Base-by-base conservation (phyloP, 1,284 basidiomycete species). In the Entoloma clypeatum region DNA sequence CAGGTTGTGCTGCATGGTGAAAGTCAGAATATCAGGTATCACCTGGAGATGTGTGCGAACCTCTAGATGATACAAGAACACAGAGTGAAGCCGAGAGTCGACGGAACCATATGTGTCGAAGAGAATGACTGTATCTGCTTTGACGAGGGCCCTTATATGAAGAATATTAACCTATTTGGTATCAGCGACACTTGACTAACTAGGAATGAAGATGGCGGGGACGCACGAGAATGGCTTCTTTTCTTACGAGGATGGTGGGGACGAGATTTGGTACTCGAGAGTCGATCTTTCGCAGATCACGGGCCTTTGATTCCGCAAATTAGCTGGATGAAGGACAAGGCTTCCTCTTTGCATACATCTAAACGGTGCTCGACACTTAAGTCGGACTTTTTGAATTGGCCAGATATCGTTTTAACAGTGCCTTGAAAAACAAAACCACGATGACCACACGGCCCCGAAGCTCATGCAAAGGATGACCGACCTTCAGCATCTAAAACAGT, bases 221-320 rank as follows among this genome's bases (percentile, higher is more conserved):
- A 69, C 80, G 47, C 58, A 88, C 88, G 48, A 97, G 72, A 51
- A 98, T 86, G 35, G 89, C 91, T 60, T 91, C 84, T 55, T 84
- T 83, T 47, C 95, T 77, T 29, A 90, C 81, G 32, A 99, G 75
- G 56, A 98, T 96, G 26, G 92, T 93, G 22, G 95, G 94, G 10
- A 98, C 91, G 42, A 95, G 78, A 63, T 94, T 96, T 14, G 93
- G 92, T 45, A 94, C 80, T 49, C 92, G 75, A 9, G 90, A 92
- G 69, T 98, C 95, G 54, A 99, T 92, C 70, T 97, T 97, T 43
- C 95, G 85, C 29, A 99, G 73, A 67, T 99, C 95, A 71, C 95
- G 86, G 49, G 92, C 89, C 87, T 97, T 60, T 36, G 39, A 53
- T 53, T 51, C 51, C 30, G 23, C 26, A 33, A 29, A 32, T 52